Percentiles rank a stretch among this genome's conserved stretches.
These are phyloP conservation scores for Geranium rotundifolium DNA, from an alignment of 345 rosid genomes.

Conservation along the genomic window DNA sequence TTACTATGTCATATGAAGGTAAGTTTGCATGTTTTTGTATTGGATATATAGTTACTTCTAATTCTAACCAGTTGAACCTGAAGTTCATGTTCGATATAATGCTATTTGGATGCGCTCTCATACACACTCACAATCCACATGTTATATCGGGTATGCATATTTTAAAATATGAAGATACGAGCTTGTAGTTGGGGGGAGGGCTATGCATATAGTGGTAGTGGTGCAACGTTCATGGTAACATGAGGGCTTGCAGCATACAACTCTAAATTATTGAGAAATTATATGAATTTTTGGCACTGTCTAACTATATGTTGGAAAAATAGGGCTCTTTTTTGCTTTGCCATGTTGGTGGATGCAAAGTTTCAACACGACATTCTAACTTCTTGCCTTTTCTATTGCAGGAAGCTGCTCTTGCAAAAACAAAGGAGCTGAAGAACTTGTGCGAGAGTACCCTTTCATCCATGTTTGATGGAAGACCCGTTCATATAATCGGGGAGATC, in stretches of 20 bases:
- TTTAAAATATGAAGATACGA: too few relatives aligned
- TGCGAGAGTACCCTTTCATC: conserved; percentile 82
- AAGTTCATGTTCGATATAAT: background rate
- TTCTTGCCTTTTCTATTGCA: conserved; percentile 20
- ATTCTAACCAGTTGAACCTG: background rate
- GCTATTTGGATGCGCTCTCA: too few relatives aligned
- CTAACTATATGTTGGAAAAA: background rate
- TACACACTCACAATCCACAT: too few relatives aligned
- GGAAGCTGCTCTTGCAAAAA: conserved; percentile 75
- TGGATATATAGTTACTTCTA: background rate
- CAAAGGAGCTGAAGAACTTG: conserved; percentile 78
- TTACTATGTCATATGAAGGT: background rate
- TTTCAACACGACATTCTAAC: background rate
- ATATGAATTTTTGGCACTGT: too few relatives aligned
- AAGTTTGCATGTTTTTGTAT: background rate
- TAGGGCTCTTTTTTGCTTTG: background rate
- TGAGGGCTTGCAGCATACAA: too few relatives aligned
- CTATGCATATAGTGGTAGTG: too few relatives aligned
- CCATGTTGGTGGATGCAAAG: background rate
- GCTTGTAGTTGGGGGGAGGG: too few relatives aligned
- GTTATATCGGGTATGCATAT: too few relatives aligned
- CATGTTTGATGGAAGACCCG: conserved; percentile 93
- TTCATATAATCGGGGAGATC: conserved; percentile 89
- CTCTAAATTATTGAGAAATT: too few relatives aligned
- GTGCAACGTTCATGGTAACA: too few relatives aligned